Evolutionary conservation across 768 basidiomycete species (phyloP).

Genomic region (Rhizopogon vesiculosus): DNA sequence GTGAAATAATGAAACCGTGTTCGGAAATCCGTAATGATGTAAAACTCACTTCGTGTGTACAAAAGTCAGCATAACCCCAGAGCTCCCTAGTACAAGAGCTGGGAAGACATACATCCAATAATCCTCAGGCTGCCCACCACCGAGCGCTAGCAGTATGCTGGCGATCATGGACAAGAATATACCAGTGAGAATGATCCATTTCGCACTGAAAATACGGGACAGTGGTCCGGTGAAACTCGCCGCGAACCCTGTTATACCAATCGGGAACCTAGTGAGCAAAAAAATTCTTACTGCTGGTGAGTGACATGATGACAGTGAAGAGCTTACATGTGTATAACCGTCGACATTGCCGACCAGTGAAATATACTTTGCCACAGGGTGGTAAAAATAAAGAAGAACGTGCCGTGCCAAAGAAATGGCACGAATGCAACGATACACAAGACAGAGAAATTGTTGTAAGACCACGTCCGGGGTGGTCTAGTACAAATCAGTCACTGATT

Average conservation of each 20-base stretch:
- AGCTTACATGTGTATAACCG: conserved; percentile 35
- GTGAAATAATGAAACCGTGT: not conserved
- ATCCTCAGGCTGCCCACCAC: conserved; percentile 31
- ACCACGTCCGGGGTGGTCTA: conserved; percentile 41
- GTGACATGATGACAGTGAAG: conserved; percentile 1
- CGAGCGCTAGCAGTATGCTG: conserved; percentile 38
- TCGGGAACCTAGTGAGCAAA: conserved; percentile 29
- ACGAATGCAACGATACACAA: conserved; percentile 34
- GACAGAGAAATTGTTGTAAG: conserved; percentile 36
- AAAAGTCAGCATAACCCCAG: conserved; percentile 41
- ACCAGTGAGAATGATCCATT: conserved; percentile 43
- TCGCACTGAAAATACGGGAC: conserved; percentile 31
- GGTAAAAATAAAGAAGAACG: conserved; percentile 28
- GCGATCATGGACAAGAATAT: conserved; percentile 32
- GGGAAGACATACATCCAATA: conserved; percentile 50
- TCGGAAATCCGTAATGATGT: not conserved
- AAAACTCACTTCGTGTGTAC: conserved; percentile 42
- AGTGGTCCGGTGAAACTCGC: conserved; percentile 36
- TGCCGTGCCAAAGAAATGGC: conserved; percentile 39
- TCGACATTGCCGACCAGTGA: conserved; percentile 35
- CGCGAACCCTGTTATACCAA: conserved; percentile 34
- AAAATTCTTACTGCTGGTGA: not conserved
- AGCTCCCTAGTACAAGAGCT: conserved; percentile 43
- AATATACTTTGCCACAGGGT: conserved; percentile 38
- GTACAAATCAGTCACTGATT: not conserved